A percentile compares a stretch with the other conserved stretches of the same genome.
These are phyloP conservation scores for Stygiomarasmius scandens DNA, from an alignment of 1,284 basidiomycete species.

Conservation along the genomic window DNA sequence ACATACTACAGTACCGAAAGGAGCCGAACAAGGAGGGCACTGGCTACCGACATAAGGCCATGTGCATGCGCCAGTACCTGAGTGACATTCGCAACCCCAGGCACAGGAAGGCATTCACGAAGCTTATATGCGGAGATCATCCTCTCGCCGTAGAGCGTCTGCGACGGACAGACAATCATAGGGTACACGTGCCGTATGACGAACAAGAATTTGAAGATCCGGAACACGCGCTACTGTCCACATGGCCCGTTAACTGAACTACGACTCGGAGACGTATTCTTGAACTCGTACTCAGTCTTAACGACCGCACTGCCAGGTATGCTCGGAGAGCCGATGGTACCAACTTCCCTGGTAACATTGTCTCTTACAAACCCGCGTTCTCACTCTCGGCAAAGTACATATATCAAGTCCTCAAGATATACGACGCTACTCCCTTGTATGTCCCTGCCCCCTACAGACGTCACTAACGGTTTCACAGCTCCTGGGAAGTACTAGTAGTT, in stretches of 20 bases:
- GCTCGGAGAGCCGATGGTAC: not conserved
- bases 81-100: not conserved
- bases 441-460: not conserved
- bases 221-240: not conserved
- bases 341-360: not conserved
- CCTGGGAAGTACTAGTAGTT: no score
- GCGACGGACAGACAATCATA: not conserved
- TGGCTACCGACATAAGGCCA: not conserved
- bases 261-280: not conserved
- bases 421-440: not conserved
- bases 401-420: not conserved
- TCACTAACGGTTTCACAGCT: no score
- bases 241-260: not conserved
- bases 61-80: slow-evolving; percentile 2
- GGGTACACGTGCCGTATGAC: not conserved
- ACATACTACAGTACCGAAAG: not conserved
- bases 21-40: not conserved
- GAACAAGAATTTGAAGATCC: not conserved
- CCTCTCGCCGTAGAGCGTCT: not conserved
- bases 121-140: not conserved
- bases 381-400: not conserved
- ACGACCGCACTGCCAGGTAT: no score
- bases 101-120: slow-evolving; percentile 1
- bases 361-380: not conserved
- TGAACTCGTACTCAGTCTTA: no score